phyloP scores from a whole-genome alignment of 2,329 filamentous ascomycete species.

The Alternaria triticina region DNA sequence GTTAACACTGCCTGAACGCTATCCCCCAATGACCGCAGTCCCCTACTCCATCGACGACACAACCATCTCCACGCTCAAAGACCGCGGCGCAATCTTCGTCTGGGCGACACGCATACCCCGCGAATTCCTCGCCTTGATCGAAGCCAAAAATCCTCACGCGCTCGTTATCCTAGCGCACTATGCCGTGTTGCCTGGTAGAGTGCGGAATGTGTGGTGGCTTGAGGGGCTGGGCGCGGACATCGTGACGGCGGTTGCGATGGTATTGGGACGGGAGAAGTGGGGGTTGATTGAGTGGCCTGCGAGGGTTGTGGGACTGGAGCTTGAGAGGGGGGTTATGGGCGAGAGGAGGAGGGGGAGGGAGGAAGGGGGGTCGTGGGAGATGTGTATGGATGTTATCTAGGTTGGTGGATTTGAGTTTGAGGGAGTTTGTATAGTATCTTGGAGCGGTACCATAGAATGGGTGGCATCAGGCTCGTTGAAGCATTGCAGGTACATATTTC shows the following conservation, averaged over 20 bases:
- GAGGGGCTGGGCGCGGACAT: constrained; percentile 42
- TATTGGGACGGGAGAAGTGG: constrained; percentile 39
- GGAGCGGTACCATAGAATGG: not conserved
- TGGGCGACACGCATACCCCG: constrained; percentile 38
- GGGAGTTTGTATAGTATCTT: not conserved
- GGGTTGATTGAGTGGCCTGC: constrained; percentile 42
- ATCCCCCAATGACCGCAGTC: constrained; percentile 34
- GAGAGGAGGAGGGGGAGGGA: constrained; percentile 22
- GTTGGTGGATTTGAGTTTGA: not conserved
- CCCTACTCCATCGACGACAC: constrained; percentile 38
- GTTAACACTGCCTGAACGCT: constrained; percentile 32
- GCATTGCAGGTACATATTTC: not conserved
- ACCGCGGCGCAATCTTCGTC: constrained; percentile 43
- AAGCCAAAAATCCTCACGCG: constrained; percentile 38
- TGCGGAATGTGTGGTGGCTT: constrained; percentile 46
- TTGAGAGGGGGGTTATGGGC: constrained; percentile 28
- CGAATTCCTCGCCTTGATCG: constrained; percentile 39
- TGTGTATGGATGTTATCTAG: constrained; percentile 38
- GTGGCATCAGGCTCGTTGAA: not conserved
- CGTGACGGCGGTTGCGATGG: constrained; percentile 42
- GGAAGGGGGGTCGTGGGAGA: constrained; percentile 27
- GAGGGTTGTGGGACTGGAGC: constrained; percentile 33
- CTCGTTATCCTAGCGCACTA: constrained; percentile 49
- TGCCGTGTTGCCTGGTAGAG: constrained; percentile 43
- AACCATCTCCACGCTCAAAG: constrained; percentile 36